Percentiles rank a stretch among this genome's conserved stretches.
These are phyloP conservation scores for Mortierella sp. DNA, from an alignment of 371 early-diverging fungal genomes.

Conservation along the genomic window DNA sequence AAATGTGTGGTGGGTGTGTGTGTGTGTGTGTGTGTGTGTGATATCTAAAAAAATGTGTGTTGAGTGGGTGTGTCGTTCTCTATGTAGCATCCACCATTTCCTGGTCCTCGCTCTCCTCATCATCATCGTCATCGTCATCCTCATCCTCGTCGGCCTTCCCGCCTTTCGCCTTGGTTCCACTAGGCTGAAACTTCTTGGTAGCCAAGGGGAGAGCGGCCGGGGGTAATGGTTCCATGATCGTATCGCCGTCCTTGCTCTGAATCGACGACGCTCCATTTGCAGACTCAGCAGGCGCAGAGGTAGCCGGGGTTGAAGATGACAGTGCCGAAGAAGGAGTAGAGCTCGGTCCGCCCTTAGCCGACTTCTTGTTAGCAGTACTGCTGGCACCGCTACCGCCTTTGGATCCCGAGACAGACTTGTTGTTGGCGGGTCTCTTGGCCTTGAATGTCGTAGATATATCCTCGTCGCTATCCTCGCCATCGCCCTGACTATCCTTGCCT, in stretches of 20 bases:
- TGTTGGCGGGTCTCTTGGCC: slow-evolving; percentile 22
- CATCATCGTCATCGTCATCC: slow-evolving; percentile 36
- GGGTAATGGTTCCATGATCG: slow-evolving; percentile 2
- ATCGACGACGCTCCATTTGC: neutral
- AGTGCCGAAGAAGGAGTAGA: neutral
- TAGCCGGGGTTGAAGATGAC: neutral
- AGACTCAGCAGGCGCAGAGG: neutral
- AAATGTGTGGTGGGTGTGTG: neutral
- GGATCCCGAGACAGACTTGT: slow-evolving; percentile 2
- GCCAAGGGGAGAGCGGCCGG: neutral
- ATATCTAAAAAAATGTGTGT: neutral
- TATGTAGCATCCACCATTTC: slow-evolving; percentile 40
- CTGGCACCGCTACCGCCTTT: slow-evolving; percentile 6
- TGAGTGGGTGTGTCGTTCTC: neutral
- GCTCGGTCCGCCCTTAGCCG: slow-evolving; percentile 10
- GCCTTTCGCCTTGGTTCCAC: neutral
- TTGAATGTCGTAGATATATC: slow-evolving; percentile 22
- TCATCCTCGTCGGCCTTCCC: slow-evolving; percentile 16
- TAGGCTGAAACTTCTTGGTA: neutral
- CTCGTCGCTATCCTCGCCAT: slow-evolving; percentile 50
- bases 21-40: neutral
- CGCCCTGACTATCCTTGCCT: slow-evolving; percentile 35
- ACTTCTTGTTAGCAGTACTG: slow-evolving; percentile 7
- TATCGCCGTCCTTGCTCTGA: slow-evolving; percentile 9
- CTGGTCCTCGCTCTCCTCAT: slow-evolving; percentile 41